Conservation (phyloP, 495 filamentous ascomycete species). For the Polyplosphaeria fusca region DNA sequence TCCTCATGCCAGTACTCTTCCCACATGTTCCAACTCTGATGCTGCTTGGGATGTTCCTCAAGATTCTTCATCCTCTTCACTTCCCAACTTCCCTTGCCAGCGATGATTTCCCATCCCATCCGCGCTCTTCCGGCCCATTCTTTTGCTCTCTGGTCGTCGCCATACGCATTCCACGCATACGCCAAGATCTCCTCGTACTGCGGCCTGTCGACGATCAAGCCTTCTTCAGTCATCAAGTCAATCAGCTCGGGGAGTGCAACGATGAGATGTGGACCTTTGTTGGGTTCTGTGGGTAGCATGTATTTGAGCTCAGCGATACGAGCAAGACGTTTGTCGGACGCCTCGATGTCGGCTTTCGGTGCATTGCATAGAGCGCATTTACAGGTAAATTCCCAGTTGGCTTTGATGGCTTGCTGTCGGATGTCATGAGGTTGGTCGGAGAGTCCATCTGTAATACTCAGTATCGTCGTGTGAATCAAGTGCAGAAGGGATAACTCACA, state of each 20-base stretch:
- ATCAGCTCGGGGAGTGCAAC: constrained; percentile 8
- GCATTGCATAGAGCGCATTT: constrained; percentile 25
- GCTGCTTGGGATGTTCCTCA: constrained; percentile 11
- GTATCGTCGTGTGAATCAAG: background rate
- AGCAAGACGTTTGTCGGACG: constrained; percentile 19
- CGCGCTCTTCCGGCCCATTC: constrained; percentile 16
- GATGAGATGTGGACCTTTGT: constrained; percentile 6
- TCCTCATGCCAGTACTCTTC: constrained; percentile 6
- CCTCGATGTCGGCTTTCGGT: background rate
- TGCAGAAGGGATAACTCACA: too few species aligned
- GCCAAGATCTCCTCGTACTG: constrained; percentile 26
- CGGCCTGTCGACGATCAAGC: constrained; percentile 9
- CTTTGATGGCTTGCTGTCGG: constrained; percentile 6
- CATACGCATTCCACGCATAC: constrained; percentile 20
- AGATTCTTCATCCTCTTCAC: constrained; percentile 20
- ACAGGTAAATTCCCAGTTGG: constrained; percentile 25
- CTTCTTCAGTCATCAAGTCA: constrained; percentile 13
- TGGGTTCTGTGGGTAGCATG: constrained; percentile 1
- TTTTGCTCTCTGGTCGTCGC: constrained; percentile 10
- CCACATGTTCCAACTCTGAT: constrained; percentile 22
- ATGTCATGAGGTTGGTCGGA: background rate
- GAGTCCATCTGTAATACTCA: constrained; percentile 21
- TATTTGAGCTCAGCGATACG: constrained; percentile 10
- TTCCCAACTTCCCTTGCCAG: constrained; percentile 28
- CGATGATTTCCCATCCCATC: constrained; percentile 23